Base-by-base conservation (phyloP, 129 eudicot genomes). In the Saposhnikovia divaricata region DNA sequence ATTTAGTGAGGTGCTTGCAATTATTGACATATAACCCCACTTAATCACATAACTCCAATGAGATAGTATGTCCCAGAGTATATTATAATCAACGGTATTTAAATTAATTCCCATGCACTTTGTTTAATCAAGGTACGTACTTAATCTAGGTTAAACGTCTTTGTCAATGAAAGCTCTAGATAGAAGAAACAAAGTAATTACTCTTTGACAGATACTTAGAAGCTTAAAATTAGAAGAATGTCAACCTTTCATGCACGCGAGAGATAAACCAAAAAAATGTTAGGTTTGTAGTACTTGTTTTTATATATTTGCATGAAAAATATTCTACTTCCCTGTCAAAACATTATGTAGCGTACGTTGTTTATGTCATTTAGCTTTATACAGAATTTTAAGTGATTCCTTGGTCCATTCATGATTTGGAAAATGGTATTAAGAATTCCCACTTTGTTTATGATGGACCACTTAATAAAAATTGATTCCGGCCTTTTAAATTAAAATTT, bases 211-310 rank as follows among this genome's bases (percentile, higher is more conserved):
- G 81, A 78, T 63, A 40, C 75, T 45, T 45, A 34, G 21, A 40
- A 63, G 75, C 61, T 78, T 73, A 73, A 74, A 42, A 78, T 34
- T 63, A 63, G 70, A n/a, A 78, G 59, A n/a, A 66, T 78, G 81
- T 78, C 81, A 66, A 78, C 75, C 72, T 55, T 78, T 63, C 81
- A 43, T 45, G 81, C 75, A 65, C 44, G 63, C 75, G 44, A 63
- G 75, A 76, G 39, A 78, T 10, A 13, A 78, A 45, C 48, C 34
- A 15, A 11, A 15, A 2, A 63, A 25, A 9, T 61, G 28, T 77
- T 55, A 40, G 72, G 73, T 77, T 18, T 37, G 51, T 77, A 77
- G 80, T 23, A 47, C 72, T 55, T 77, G 51, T 68, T 68, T 68
- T 25, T 13, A 68, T 34, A 68, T 68, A 68, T 68, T 68, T 68